A percentile compares a stretch with the other conserved stretches of the same genome.
These are phyloP conservation scores for Tuber magnatum DNA, from an alignment of 495 filamentous ascomycete species.

Conservation along the genomic window DNA sequence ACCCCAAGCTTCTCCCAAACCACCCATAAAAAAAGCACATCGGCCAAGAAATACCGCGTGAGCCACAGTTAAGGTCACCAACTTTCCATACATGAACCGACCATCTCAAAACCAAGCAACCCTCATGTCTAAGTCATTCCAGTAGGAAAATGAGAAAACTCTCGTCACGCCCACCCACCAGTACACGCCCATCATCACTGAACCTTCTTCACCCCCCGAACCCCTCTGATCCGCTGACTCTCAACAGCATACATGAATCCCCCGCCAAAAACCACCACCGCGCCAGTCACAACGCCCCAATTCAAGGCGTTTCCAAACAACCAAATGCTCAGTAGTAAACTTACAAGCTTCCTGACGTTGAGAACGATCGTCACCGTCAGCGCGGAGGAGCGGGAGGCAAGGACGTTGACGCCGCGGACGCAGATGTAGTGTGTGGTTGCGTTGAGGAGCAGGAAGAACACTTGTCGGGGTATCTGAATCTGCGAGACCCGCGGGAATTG, in stretches of 20 bases:
- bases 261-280: constrained; percentile 75
- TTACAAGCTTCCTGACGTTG: constrained; percentile 91
- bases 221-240: constrained; percentile 45
- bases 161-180: background rate
- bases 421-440: constrained; percentile 88
- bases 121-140: background rate
- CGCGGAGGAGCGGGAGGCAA: constrained; percentile 77
- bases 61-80: background rate
- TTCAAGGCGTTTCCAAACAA: constrained; percentile 80
- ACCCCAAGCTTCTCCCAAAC: background rate
- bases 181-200: constrained; percentile 9
- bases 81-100: background rate
- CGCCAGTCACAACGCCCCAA: constrained; percentile 67
- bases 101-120: background rate
- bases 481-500: constrained; percentile 31
- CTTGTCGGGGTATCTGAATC: constrained; percentile 57
- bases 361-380: constrained; percentile 92
- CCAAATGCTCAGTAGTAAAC: constrained; percentile 80
- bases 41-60: background rate
- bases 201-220: constrained; percentile 22
- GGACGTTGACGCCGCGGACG: constrained; percentile 86
- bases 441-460: constrained; percentile 68
- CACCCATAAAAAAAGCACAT: background rate
- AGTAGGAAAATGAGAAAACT: background rate
- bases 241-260: constrained; percentile 86